Conservation (phyloP, 805 yeast species). For the Barnettozyma sucrosica region DNA sequence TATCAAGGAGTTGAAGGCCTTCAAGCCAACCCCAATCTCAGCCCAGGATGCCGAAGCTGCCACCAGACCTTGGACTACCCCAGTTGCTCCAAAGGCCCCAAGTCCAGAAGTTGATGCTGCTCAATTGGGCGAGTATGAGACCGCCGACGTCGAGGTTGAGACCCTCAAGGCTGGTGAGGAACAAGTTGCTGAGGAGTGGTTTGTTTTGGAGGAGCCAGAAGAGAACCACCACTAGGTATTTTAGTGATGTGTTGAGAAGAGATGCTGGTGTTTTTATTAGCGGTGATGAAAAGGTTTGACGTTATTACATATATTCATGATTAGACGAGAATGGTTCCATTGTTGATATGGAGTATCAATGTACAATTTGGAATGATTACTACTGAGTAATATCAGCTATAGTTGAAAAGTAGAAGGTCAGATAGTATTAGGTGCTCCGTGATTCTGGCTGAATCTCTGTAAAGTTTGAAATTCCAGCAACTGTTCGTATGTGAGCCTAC, state of each 20-base stretch:
- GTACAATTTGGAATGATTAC: neutral
- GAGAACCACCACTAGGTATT: conserved; percentile 44
- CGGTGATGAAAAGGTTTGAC: neutral
- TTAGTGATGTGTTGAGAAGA: neutral
- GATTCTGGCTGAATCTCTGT: too few relatives aligned
- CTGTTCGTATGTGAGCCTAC: too few relatives aligned
- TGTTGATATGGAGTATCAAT: conserved; percentile 3
- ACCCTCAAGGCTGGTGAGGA: conserved; percentile 24
- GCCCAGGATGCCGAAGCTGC: conserved; percentile 71
- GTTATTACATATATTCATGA: conserved; percentile 2
- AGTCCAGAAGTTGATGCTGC: conserved; percentile 60
- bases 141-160: conserved; percentile 69
- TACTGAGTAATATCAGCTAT: too few relatives aligned
- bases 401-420: neutral
- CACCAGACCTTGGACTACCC: conserved; percentile 79
- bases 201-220: conserved; percentile 67
- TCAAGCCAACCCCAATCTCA: conserved; percentile 75
- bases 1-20: conserved; percentile 78
- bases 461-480: neutral
- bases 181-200: conserved; percentile 64
- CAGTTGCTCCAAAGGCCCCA: conserved; percentile 74
- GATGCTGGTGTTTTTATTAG: neutral
- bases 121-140: conserved; percentile 62
- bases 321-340: conserved; percentile 1
- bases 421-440: neutral